Conservation (phyloP, 164 flowering plant genomes). For the Annona cherimola region DNA sequence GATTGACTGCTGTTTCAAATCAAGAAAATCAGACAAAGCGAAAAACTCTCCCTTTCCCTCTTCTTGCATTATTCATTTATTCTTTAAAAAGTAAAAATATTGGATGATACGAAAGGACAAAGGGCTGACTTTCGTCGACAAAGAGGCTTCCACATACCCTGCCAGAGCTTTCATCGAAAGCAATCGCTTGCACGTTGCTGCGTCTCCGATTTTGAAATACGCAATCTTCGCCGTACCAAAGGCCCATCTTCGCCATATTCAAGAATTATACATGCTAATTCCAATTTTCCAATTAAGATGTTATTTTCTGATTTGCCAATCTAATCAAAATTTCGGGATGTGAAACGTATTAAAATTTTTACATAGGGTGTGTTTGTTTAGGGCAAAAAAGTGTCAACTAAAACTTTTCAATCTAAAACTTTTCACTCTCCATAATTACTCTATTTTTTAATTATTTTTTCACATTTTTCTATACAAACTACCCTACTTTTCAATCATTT, state of each 20-base stretch:
- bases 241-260: background rate
- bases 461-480: no score
- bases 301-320: background rate
- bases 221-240: background rate
- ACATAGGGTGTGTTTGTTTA: no score
- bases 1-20: conserved; percentile 13
- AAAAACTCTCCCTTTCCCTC: conserved; percentile 21
- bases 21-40: conserved; percentile 3
- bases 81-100: conserved; percentile 3
- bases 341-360: no score
- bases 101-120: conserved; percentile 8
- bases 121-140: conserved; percentile 26
- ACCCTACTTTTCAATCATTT: no score
- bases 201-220: background rate
- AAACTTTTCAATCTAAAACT: no score
- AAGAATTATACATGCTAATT: background rate
- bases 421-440: no score
- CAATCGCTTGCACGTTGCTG: background rate
- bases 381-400: no score
- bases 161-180: conserved; percentile 27
- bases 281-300: background rate
- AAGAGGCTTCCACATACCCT: background rate
- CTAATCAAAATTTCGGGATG: no score
- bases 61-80: background rate
- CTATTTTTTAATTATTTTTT: no score